Percentiles rank a stretch among this genome's conserved stretches.
phyloP scores from a whole-genome alignment of 495 filamentous ascomycete genomes.

The Podospora anserina region DNA sequence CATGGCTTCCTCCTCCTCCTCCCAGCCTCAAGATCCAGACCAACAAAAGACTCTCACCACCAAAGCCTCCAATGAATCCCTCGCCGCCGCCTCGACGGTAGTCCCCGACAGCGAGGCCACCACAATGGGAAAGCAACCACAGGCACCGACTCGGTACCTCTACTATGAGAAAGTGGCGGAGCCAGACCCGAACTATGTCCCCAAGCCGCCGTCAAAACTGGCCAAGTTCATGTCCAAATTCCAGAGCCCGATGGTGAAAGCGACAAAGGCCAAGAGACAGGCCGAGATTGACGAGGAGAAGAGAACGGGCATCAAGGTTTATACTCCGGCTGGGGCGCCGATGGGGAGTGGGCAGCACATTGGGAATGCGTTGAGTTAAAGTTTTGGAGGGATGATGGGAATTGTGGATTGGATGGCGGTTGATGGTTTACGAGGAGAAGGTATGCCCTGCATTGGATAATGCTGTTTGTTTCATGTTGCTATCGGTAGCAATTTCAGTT shows the following conservation, averaged over 20 bases:
- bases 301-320: conserved; percentile 17
- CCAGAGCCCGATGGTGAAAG: conserved; percentile 21
- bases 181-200: conserved; percentile 17
- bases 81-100: neutral
- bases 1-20: neutral
- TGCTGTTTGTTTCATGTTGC: too few relatives aligned
- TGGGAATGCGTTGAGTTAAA: neutral
- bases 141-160: conserved; percentile 8
- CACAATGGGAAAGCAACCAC: neutral
- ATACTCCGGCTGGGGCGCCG: conserved; percentile 20
- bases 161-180: conserved; percentile 7
- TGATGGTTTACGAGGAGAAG: too few relatives aligned
- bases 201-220: conserved; percentile 21
- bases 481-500: too few relatives aligned
- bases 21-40: neutral
- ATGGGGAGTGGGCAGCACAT: neutral
- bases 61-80: neutral
- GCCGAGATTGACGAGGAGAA: conserved; percentile 15
- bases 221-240: conserved; percentile 24
- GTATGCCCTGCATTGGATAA: too few relatives aligned
- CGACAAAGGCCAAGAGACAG: conserved; percentile 10
- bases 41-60: neutral
- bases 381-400: neutral
- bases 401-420: too few relatives aligned
- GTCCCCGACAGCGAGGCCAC: neutral